Base-by-base conservation (phyloP, 75 land plant species). In the Cryptomeria japonica region DNA sequence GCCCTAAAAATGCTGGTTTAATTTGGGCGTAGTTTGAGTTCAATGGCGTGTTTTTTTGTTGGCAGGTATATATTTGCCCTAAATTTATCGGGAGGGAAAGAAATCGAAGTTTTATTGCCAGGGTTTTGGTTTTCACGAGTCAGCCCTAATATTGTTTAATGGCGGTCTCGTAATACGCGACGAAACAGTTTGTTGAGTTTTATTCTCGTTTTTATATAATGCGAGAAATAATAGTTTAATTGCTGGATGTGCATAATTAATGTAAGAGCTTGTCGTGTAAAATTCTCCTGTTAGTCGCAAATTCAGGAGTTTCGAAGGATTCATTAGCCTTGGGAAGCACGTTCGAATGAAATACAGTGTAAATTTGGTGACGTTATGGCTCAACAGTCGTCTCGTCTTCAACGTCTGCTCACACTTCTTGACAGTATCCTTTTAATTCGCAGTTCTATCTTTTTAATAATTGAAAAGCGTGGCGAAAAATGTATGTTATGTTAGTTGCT, bases 301-400 rank as follows among this genome's bases (percentile, higher is more conserved):
- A 44, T 46, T 82, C 46, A 44, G 84, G 53, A 3, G 4, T 46
- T 46, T 82, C 31, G 15, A 28, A 19, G 51, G 49, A 25, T 82
- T 82, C n/a, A 28, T 44, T 46, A 28, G 46, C 49, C 84, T 82
- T 15, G 49, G 51, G 84, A 82, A 82, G 47, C 31, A 32, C 28
- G 85, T 83, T 87, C 84, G 85, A 49, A 89, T 83, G 91, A 88
- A 58, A 85, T 76, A 79, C 19, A 85, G 58, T 46, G 86, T n/a
- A 42, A 34, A 55, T 86, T 36, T 79, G 36, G 25, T 28, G 72
- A 37, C 61, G 37, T 88, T 53, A 96, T 96, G 98, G 94, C 98
- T 84, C 97, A 97, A 86, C 95, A 97, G 88, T 96, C 97, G 25
- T 96, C 99, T 79, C 97, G 97, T 22, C 94, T 97, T 70, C 89